Evolutionary conservation across 176 grass and related monocot genomes (phyloP), one percentile per base, ranked within the genome.

Genomic region (Avena eriantha): DNA sequence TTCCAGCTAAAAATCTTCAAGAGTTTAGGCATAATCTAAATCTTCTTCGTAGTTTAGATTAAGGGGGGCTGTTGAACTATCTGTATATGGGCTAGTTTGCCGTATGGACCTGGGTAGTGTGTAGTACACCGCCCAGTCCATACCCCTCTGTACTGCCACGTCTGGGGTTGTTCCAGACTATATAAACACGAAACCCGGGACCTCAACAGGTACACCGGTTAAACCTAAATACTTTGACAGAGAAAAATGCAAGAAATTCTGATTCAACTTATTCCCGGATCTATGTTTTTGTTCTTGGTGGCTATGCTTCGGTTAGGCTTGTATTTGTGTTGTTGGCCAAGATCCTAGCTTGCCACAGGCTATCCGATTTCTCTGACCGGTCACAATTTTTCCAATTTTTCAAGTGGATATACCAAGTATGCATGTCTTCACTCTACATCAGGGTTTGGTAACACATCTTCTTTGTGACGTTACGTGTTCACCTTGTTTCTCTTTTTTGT

Each of bases 321-420:
- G 55, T 84, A 24, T 98, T 96, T 87, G 93, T 88, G 26, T 39
- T 89, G 26, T 36, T 96, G 91, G 88, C 93, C 21, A 98, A 98
- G 86, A 98, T 98, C 71, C 96, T 93, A 84, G 96, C 96, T 73
- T 95, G 93, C 80, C 96, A 98, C 76, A 94, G 69, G 65, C 86
- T 98, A 21, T 98, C 96, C 19, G 73, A 80, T 75, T 90, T 90
- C 13, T 91, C 93, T 64, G 96, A 98, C 36, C 86, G 88, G 45
- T 88, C 85, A n/a, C 85, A 91, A 39, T 98, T 98, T 88, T 96
- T 98, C 87, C 93, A 98, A 71, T 98, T 98, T 85, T 98, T 98
- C 87, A 98, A 98, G 91, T 98, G 96, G 96, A 98, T 98, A 91
- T 98, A 98, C 70, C 88, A 98, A 83, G 96, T 96, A 90, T 83